Conservation (phyloP, 83 land plant genomes). For the Picea abies region DNA sequence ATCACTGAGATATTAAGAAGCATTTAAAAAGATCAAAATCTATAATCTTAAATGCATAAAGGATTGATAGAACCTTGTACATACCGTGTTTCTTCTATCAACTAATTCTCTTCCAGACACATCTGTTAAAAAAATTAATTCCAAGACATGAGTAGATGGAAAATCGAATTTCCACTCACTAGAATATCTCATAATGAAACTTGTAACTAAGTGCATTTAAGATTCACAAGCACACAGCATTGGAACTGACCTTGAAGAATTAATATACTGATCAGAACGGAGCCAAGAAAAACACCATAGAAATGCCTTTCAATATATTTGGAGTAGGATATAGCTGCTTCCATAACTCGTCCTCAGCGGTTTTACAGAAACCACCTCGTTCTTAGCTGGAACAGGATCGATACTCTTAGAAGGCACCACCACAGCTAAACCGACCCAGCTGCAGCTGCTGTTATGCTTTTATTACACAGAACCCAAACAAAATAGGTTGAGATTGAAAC, state of each 20-base stretch:
- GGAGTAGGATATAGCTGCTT: neutral
- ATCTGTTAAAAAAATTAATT: neutral
- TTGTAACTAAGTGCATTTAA: too few species aligned
- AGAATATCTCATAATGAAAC: neutral
- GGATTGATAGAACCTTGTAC: neutral
- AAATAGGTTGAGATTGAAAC: too few species aligned
- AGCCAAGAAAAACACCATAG: neutral
- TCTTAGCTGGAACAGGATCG: too few species aligned
- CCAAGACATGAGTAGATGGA: too few species aligned
- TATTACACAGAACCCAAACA: too few species aligned
- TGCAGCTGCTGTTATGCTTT: too few species aligned
- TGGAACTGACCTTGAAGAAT: constrained; percentile 5
- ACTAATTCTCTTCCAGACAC: neutral
- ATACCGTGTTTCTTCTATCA: neutral
- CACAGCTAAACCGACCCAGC: too few species aligned
- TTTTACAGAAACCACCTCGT: neutral
- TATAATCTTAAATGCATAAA: too few species aligned
- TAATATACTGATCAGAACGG: neutral
- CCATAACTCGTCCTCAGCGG: neutral
- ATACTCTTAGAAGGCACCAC: too few species aligned
- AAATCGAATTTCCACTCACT: neutral
- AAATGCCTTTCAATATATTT: neutral
- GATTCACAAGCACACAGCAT: neutral
- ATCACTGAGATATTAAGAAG: too few species aligned
- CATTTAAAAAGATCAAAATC: too few species aligned